Conservation (phyloP, 208 protist genomes). For the Acanthamoeba lenticulata region DNA sequence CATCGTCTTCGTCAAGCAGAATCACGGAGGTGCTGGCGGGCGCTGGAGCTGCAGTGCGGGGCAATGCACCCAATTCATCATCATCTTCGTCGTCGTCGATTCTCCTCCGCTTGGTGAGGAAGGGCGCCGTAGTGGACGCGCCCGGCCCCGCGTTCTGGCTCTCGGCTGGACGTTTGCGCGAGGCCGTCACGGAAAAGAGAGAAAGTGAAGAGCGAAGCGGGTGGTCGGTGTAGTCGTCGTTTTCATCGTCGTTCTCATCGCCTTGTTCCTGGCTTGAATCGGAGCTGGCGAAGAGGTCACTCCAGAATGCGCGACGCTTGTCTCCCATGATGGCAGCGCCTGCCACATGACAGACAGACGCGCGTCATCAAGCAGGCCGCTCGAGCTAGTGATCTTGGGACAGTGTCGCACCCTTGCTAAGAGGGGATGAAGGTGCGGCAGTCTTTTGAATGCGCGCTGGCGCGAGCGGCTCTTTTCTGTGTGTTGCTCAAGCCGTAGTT, state of each 20-base stretch:
- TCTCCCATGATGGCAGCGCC: neutral
- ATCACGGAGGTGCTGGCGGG: no score
- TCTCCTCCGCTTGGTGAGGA: neutral
- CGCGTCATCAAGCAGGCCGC: no score
- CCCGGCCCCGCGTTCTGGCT: neutral
- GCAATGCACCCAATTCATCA: no score
- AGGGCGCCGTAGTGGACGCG: neutral
- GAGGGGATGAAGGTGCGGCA: no score
- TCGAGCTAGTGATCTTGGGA: no score
- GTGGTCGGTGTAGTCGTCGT: neutral
- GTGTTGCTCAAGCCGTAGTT: no score
- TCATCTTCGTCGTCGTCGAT: neutral
- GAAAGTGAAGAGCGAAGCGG: slow-evolving; percentile 51
- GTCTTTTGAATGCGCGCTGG: no score
- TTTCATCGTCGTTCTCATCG: neutral
- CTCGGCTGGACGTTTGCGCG: neutral
- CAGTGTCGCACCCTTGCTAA: no score
- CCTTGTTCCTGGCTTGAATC: neutral
- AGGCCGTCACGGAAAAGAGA: neutral
- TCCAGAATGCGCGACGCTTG: slow-evolving; percentile 40
- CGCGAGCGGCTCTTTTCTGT: no score
- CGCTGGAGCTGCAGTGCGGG: no score
- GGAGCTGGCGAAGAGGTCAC: slow-evolving; percentile 21
- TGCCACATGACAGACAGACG: neutral
- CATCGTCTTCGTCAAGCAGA: neutral